Base-by-base conservation (phyloP, 169 alveolate species). In the Plasmodium knowlesi region DNA sequence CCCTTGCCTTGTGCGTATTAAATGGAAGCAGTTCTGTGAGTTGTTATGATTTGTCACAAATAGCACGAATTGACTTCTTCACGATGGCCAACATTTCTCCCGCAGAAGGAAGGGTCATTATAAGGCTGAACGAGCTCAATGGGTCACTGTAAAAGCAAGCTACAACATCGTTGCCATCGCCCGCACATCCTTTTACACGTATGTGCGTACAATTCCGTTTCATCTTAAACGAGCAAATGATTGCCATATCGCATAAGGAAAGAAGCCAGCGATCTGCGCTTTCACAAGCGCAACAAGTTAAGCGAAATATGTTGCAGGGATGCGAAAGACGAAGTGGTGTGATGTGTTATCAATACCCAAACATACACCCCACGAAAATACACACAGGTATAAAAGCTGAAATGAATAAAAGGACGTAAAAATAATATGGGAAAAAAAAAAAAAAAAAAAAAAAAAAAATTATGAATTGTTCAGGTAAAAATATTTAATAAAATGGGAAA, bases 401-500 rank as follows among this genome's bases (percentile, higher is more conserved):
- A 50, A 50, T 50, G 61, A 12, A 50, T 50, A 50, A 50, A 46
- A 46, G 2, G 57, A 46, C 19, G 12, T 46, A 46, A 46, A 46
- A 50, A 50, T 50, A 50, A 50, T 67, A 25, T 67, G 76, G 25
- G 25, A 9, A 67, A 67, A 61, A 61, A 61, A 61, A 28, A 28
- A 67, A 67, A 67, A 67, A 9, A 67, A 67, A 61, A 61, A 61
- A 61, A 28, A 28, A 67, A 67, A 28, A 67, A 67, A 67, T 67
- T 67, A 67, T 67, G 28, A 67, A 67, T 34, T 22, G 76, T 67
- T 67, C 76, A 67, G 76, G 76, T 67, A 19, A 67, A 67, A 67
- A 67, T 2, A 67, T 22, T 19, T 22, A 67, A 19, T 22, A 0
- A 67, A 67, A 67, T 22, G 76, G 37, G 76, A 19, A 19, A 67